Conservation (phyloP, 805 yeast genomes). For the Grigorovia transvaalensis region DNA sequence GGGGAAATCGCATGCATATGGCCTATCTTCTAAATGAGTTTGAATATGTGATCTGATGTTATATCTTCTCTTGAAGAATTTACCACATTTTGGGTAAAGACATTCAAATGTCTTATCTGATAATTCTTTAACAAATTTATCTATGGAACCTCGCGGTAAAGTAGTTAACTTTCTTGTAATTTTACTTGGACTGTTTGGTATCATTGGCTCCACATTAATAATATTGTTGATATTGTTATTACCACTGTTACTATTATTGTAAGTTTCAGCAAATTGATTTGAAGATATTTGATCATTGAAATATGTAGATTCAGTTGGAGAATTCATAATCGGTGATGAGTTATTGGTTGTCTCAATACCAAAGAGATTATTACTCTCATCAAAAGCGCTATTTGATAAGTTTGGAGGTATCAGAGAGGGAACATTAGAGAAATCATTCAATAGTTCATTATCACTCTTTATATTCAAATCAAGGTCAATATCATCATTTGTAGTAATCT, state of each 20-base stretch:
- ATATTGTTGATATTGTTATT: background rate
- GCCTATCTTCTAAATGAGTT: slow-evolving; percentile 90
- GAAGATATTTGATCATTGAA: background rate
- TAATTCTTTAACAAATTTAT: slow-evolving; percentile 73
- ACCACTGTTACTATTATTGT: background rate
- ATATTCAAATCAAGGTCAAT: background rate
- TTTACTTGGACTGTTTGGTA: slow-evolving; percentile 14
- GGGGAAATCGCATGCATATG: slow-evolving; percentile 58
- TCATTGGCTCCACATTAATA: background rate
- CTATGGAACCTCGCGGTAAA: slow-evolving; percentile 85
- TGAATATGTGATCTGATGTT: slow-evolving; percentile 93
- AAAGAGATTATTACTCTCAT: background rate
- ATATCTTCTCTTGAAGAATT: slow-evolving; percentile 77
- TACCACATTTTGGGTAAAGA: slow-evolving; percentile 66
- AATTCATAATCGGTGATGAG: background rate
- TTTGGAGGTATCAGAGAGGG: background rate
- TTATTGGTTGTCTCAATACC: background rate
- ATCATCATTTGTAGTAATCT: background rate
- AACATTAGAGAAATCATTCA: background rate
- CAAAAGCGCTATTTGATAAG: background rate
- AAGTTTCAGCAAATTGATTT: background rate
- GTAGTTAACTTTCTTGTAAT: slow-evolving; percentile 26
- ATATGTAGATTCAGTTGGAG: background rate
- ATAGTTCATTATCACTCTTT: background rate
- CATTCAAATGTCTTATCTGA: slow-evolving; percentile 68